Evolutionary conservation across 129 eudicot species (phyloP), one percentile per base, ranked within the genome.

Genomic region (Deinandra increscens): DNA sequence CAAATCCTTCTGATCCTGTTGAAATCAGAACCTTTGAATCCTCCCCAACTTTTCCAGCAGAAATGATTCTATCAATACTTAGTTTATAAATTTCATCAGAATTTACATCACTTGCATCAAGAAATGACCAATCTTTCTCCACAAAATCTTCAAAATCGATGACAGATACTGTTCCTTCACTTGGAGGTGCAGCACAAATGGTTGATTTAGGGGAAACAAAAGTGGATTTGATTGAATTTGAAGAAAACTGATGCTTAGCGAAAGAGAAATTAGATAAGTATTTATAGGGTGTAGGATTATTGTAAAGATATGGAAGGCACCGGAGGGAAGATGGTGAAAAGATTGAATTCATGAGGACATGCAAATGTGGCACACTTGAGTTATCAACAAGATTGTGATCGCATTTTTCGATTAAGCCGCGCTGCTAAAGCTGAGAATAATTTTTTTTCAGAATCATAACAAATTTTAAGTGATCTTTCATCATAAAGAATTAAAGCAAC

Each of bases 41-140:
- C 17, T 76, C 81, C 56, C 39, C 75, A 73, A 89, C 55, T 45
- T 89, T 78, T 13, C 83, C 99, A 14, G 93, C 80, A 67, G 90
- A 79, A 23, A 93, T 87, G 19, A 93, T 84, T 8, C 72, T 77
- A 9, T 78, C 81, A 2, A 65, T 83, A 68, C 82, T 86, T 68
- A 66, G 77, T 39, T 78, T 84, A 62, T 71, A 76, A 49, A 75
- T 77, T 45, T 77, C 81, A 50, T 69, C 81, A 9, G 86, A 66
- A 73, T 60, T 64, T 43, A 73, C 53, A 26, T 78, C 79, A 6
- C 82, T 89, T 5, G 71, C 54, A 4, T 87, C 99, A 43, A 94
- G 96, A 74, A 94, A 87, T 12, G 99, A 87, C 95, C 95, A 94
- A 79, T 94, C 97, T 68, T 87, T 94, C 75, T 87, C 99, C 53